Base-by-base conservation (phyloP, 495 filamentous ascomycete genomes). In the Podospora pseudopauciseta region DNA sequence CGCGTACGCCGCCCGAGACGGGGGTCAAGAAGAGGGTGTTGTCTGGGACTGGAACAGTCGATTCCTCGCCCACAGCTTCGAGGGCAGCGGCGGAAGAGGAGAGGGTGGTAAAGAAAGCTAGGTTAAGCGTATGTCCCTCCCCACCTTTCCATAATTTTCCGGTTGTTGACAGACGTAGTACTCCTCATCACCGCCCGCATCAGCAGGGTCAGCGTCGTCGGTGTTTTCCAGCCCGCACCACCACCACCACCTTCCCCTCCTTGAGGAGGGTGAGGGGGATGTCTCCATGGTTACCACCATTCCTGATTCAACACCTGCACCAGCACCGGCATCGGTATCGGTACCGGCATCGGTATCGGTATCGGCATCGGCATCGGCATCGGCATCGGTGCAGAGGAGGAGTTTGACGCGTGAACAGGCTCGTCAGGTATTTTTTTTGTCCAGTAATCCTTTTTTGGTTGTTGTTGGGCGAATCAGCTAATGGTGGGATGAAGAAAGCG, bases 351-450 rank as follows among this genome's bases (percentile, higher is more conserved):
- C 20, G 20, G 20, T 1, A 20, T 20, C 23, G 23, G 23, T 1
- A 23, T 1, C 23, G 23, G 23, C 0, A 23, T 1, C 23, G 23
- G 23, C 23, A 23, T 23, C 23, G 23, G 23, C 23, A 23, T 23
- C 23, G 23, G 23, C 1, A 23, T 23, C 23, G 1, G 23, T 23
- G 23, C 23, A 23, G 23, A 23, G 23, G 23, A 23, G 23, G 16
- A 19, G 69, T 26, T 75, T 82, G 66, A 80, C 79, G 23, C 75
- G 81, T 15, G 79, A 81, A 62, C 77, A 82, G 68, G 77, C 80
- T 16, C 73, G 81, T 66, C 74, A 75, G 73, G 81, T 83, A 74
- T 57, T 71, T 19, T 26, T 5, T 23, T 23, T 23, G 23, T 23
- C 23, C 23, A 23, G 23, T 23, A 23, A 23, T 23, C 23, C 23